Percentiles rank a stretch among this genome's conserved stretches.
Evolutionary conservation across 164 flowering plant species (phyloP).

Genomic region (Houttuynia cordata): DNA sequence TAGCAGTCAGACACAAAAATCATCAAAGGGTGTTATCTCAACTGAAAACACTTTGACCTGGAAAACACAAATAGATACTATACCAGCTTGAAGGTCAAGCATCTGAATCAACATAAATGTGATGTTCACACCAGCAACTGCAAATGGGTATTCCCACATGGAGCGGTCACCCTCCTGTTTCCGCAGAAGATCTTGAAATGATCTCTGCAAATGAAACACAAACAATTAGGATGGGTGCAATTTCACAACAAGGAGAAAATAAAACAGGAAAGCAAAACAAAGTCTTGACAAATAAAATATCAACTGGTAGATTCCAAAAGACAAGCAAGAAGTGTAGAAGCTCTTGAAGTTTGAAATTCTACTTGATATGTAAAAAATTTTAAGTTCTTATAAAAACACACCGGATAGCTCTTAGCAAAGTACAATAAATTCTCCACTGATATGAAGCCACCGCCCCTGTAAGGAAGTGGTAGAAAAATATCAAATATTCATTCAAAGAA

Average conservation of each 20-base stretch:
- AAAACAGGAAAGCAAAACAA: no score
- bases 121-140: conserved; percentile 96
- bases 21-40: not conserved
- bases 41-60: not conserved
- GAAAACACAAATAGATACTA: not conserved
- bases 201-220: conserved; percentile 36
- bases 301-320: not conserved
- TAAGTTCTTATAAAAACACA: not conserved
- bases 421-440: conserved; percentile 20
- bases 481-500: not conserved
- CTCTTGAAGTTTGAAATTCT: not conserved
- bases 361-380: not conserved
- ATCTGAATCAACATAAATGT: conserved; percentile 98
- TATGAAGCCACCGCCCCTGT: conserved; percentile 25
- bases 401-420: conserved; percentile 20
- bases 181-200: conserved; percentile 80
- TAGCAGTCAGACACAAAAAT: not conserved
- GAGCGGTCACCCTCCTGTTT: conserved; percentile 87
- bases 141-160: conserved; percentile 97
- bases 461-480: not conserved
- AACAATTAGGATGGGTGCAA: not conserved
- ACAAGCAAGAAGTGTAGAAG: not conserved
- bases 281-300: no score
- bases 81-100: conserved; percentile 97
- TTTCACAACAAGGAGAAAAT: no score